phyloP scores from a whole-genome alignment of 768 basidiomycete species.

The Sporobolomyces phaffii region DNA sequence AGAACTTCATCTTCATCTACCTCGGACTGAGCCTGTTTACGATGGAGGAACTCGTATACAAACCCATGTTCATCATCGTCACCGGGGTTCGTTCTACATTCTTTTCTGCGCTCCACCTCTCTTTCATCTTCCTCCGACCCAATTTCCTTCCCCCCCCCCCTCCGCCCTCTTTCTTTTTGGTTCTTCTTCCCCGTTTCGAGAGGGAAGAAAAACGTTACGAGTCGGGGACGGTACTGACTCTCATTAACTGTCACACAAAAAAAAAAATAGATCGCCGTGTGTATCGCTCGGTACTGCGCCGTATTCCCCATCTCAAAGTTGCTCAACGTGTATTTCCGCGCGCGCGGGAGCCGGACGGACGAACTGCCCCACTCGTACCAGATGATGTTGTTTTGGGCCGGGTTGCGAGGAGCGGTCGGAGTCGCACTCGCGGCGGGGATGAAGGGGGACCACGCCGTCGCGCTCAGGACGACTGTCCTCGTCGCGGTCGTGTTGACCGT shows the following conservation, averaged over 20 bases:
- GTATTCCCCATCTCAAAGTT: slow-evolving; percentile 91
- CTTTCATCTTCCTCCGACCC: too few relatives aligned
- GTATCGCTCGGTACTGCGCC: slow-evolving; percentile 89
- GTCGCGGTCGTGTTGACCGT: slow-evolving; percentile 94
- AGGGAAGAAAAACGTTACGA: too few relatives aligned
- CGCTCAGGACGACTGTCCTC: slow-evolving; percentile 84
- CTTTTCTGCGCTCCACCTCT: too few relatives aligned
- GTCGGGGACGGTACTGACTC: too few relatives aligned
- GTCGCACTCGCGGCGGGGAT: slow-evolving; percentile 96
- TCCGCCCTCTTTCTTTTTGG: not conserved
- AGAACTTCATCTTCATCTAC: slow-evolving; percentile 99
- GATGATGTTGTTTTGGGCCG: slow-evolving; percentile 99
- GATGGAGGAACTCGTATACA: slow-evolving; percentile 71
- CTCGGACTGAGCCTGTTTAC: slow-evolving; percentile 97
- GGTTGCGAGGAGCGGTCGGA: slow-evolving; percentile 90
- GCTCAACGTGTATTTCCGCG: slow-evolving; percentile 86
- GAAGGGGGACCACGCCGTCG: slow-evolving; percentile 80
- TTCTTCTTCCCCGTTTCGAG: not conserved
- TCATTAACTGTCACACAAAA: too few relatives aligned
- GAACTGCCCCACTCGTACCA: slow-evolving; percentile 96
- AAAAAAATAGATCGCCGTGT: slow-evolving; percentile 75
- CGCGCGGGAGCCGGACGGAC: slow-evolving; percentile 78
- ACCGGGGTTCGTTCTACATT: slow-evolving; percentile 55
- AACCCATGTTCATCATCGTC: slow-evolving; percentile 88
- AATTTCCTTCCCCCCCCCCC: not conserved